A percentile compares a stretch with the other conserved stretches of the same genome.
Conservation (phyloP, 306 rosid genomes). For the Prunus padus region DNA sequence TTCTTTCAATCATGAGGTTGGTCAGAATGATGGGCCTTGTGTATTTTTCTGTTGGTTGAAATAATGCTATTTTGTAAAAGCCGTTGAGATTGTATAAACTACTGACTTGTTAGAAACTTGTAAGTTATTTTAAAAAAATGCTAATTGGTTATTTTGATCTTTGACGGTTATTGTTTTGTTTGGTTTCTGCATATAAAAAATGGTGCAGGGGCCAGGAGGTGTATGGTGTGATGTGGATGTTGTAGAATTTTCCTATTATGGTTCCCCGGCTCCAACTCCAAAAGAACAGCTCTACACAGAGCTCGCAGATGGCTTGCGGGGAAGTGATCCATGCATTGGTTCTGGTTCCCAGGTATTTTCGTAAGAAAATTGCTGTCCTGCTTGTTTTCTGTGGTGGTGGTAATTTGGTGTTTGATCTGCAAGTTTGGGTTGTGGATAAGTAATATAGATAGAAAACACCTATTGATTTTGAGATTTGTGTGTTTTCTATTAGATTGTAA, state of each 20-base stretch:
- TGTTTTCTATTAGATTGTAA: background rate
- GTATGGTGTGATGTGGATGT: constrained; percentile 99
- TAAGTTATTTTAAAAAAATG: background rate
- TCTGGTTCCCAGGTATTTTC: constrained; percentile 95
- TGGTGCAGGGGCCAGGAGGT: constrained; percentile 94
- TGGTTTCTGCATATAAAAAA: constrained; percentile 2
- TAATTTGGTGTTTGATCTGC: background rate
- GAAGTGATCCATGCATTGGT: constrained; percentile 80
- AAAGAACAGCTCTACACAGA: constrained; percentile 89
- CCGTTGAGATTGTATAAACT: background rate
- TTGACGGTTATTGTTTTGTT: constrained; percentile 9
- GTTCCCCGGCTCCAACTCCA: constrained; percentile 90
- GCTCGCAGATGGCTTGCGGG: constrained; percentile 91
- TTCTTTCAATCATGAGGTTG: background rate
- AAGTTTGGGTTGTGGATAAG: background rate
- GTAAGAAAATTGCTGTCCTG: constrained; percentile 18
- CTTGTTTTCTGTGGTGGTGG: constrained; percentile 1
- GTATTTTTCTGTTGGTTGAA: background rate
- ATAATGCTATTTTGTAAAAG: too few relatives aligned
- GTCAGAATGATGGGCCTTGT: constrained; percentile 4
- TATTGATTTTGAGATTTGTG: background rate
- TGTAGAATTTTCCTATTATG: constrained; percentile 93
- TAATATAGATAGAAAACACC: background rate
- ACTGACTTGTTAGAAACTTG: background rate
- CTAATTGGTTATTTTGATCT: constrained; percentile 1